A percentile compares a stretch with the other conserved stretches of the same genome.
phyloP scores from a whole-genome alignment of 2,329 filamentous ascomycete species.

The Emericellopsis cladophorae region DNA sequence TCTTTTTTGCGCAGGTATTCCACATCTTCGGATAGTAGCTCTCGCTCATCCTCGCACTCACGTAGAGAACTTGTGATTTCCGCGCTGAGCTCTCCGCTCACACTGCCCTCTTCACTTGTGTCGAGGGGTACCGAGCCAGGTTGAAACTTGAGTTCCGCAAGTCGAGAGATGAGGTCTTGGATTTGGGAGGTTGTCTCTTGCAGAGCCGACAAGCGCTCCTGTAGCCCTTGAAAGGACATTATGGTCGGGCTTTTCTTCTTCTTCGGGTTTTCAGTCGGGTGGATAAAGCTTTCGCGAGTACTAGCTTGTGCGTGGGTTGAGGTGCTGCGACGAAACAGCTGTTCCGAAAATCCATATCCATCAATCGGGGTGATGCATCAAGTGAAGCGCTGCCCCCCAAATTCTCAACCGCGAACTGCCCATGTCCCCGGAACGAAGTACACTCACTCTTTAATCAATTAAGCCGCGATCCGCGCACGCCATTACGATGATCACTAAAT shows the following conservation, averaged over 20 bases:
- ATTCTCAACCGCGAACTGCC: too few species aligned
- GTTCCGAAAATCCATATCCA: not conserved
- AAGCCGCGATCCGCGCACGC: not conserved
- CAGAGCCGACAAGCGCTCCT: conserved; percentile 44
- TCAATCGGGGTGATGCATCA: not conserved
- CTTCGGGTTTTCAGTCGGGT: not conserved
- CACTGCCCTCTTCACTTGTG: conserved; percentile 34
- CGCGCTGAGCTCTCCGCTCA: conserved; percentile 58
- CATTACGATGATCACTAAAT: conserved; percentile 65
- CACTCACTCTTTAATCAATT: too few species aligned
- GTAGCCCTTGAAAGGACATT: conserved; percentile 47
- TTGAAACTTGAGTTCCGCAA: conserved; percentile 44
- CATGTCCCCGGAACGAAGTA: too few species aligned
- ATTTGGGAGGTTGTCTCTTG: conserved; percentile 51
- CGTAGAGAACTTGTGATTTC: conserved; percentile 73
- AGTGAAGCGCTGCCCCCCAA: not conserved
- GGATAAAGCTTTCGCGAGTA: not conserved
- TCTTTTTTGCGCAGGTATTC: conserved; percentile 53
- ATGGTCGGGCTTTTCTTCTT: conserved; percentile 1
- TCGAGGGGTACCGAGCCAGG: conserved; percentile 42
- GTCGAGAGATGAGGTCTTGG: conserved; percentile 43
- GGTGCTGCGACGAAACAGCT: not conserved
- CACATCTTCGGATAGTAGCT: conserved; percentile 66
- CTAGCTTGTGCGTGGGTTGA: not conserved
- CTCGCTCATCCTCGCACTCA: conserved; percentile 72